Evolutionary conservation across 768 basidiomycete species (phyloP).

Genomic region (Asterophora parasitica): DNA sequence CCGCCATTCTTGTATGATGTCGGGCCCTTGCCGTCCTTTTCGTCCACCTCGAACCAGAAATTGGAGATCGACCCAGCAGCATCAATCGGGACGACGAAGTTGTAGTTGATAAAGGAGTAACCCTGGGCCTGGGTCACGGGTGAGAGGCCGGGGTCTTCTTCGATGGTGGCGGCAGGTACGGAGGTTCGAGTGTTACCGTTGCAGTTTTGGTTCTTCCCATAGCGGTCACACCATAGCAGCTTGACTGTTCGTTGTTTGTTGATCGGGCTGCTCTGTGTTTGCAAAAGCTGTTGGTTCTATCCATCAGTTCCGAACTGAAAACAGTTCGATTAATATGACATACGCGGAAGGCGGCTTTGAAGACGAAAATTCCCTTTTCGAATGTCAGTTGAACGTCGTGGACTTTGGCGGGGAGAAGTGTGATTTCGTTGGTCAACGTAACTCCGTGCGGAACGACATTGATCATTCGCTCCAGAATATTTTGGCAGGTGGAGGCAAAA

Average conservation of each 20-base stretch:
- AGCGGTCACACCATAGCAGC: constrained; percentile 38
- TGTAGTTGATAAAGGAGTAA: constrained; percentile 35
- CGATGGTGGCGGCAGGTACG: constrained; percentile 23
- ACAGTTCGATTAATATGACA: constrained; percentile 8
- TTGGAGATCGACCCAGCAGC: constrained; percentile 37
- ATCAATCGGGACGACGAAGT: constrained; percentile 39
- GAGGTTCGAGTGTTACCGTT: constrained; percentile 28
- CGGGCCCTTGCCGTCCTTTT: constrained; percentile 34
- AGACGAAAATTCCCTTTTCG: constrained; percentile 31
- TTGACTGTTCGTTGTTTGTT: constrained; percentile 36
- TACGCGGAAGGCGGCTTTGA: constrained; percentile 38
- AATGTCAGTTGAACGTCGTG: constrained; percentile 32
- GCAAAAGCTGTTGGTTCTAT: constrained; percentile 25
- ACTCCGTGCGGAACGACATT: constrained; percentile 43
- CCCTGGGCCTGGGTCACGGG: constrained; percentile 32
- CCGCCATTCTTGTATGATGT: constrained; percentile 40
- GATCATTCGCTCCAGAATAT: constrained; percentile 40
- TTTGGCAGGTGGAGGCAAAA: constrained; percentile 35
- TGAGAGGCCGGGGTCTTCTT: constrained; percentile 32
- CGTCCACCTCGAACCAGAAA: constrained; percentile 47
- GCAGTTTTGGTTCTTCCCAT: constrained; percentile 31
- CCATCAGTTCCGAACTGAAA: neutral
- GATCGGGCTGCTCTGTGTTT: constrained; percentile 27
- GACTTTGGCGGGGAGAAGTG: constrained; percentile 38
- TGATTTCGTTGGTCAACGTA: constrained; percentile 39